Percentiles rank a stretch among this genome's conserved stretches.
These are phyloP conservation scores for Elongisporangium prolatum DNA, from an alignment of 352 stramenopile species.

Conservation along the genomic window DNA sequence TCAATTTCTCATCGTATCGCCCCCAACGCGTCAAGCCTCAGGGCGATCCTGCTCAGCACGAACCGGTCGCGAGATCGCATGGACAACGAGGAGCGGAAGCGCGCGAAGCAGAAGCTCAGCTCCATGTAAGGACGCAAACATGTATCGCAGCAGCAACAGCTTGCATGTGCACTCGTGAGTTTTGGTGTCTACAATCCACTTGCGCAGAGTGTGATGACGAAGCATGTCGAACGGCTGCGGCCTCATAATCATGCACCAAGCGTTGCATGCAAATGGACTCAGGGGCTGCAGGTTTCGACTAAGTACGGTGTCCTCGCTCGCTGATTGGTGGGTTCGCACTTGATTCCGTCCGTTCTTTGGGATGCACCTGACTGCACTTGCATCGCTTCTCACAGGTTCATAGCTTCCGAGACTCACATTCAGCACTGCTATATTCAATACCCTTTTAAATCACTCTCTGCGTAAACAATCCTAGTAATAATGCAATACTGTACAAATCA, in stretches of 20 bases:
- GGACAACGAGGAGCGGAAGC: constrained; percentile 16
- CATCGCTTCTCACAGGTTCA: not conserved
- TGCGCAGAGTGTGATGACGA: not conserved
- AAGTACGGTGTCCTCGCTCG: not conserved
- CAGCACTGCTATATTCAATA: not conserved
- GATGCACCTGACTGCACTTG: not conserved
- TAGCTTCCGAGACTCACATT: not conserved
- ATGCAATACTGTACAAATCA: not conserved
- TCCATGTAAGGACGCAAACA: not conserved
- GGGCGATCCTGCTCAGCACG: constrained; percentile 18
- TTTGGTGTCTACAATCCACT: not conserved
- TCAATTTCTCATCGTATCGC: constrained; percentile 8
- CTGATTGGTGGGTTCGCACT: not conserved
- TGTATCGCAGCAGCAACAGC: not conserved
- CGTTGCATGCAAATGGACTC: not conserved
- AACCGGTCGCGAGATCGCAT: constrained; percentile 19
- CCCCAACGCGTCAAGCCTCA: constrained; percentile 15
- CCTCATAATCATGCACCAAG: not conserved
- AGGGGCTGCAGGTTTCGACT: not conserved
- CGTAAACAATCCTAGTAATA: not conserved
- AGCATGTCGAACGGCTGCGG: not conserved
- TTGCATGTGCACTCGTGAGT: not conserved
- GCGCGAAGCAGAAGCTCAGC: constrained; percentile 21
- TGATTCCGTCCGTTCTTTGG: not conserved
- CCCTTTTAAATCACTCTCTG: not conserved